Conservation (phyloP, 1,284 basidiomycete species). For the Ceratobasidium sp. region DNA sequence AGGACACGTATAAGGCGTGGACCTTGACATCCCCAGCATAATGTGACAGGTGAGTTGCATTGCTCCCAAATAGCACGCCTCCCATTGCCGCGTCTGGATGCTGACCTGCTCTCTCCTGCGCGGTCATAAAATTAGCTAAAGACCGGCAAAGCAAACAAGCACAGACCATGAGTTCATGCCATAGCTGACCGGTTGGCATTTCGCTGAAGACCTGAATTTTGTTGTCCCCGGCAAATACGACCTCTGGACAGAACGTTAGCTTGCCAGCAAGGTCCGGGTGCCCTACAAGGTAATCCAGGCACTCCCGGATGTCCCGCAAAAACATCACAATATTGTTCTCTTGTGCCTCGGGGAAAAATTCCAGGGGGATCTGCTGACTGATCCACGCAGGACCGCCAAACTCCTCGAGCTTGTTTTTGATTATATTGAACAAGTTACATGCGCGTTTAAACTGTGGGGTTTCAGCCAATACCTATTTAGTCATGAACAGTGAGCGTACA, state of each 20-base stretch:
- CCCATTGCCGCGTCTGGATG: slow-evolving; percentile 5
- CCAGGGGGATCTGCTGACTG: neutral
- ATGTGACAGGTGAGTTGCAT: slow-evolving; percentile 49
- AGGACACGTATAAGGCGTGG: slow-evolving; percentile 53
- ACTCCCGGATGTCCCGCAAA: neutral
- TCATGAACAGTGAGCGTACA: neutral
- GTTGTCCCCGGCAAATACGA: slow-evolving; percentile 1
- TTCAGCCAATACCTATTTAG: slow-evolving; percentile 3
- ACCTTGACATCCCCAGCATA: slow-evolving; percentile 48
- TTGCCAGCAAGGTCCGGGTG: slow-evolving; percentile 2
- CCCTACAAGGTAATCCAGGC: neutral
- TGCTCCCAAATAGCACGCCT: slow-evolving; percentile 39
- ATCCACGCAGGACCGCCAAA: slow-evolving; percentile 23
- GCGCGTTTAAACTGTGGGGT: neutral
- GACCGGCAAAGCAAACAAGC: no score
- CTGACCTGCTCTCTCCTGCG: neutral
- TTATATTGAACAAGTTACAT: slow-evolving; percentile 3
- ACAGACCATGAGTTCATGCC: slow-evolving; percentile 10
- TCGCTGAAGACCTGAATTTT: neutral
- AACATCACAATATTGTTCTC: neutral
- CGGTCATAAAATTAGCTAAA: neutral
- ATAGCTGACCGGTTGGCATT: slow-evolving; percentile 1
- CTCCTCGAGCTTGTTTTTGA: neutral
- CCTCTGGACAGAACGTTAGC: neutral
- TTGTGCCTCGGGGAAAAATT: slow-evolving; percentile 2